Evolutionary conservation across 345 rosid species (phyloP).

Genomic region (Brassica napus): Da-Ae NC_063440.1:21301501-21302000

Average conservation of each 20-base stretch:
- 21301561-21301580: too few relatives aligned
- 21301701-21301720: neutral
- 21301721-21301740: slow-evolving; percentile 13
- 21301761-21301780: slow-evolving; percentile 7
- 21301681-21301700: neutral
- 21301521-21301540: too few relatives aligned
- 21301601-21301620: too few relatives aligned
- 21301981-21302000: slow-evolving; percentile 40
- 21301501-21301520: too few relatives aligned
- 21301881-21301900: neutral
- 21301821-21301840: slow-evolving; percentile 19
- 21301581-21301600: too few relatives aligned
- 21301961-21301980: slow-evolving; percentile 25
- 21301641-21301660: slow-evolving; percentile 21
- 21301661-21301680: neutral
- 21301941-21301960: slow-evolving; percentile 9
- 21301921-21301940: neutral
- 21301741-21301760: slow-evolving; percentile 8
- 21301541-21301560: too few relatives aligned
- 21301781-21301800: slow-evolving; percentile 11
- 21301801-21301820: neutral
- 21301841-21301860: slow-evolving; percentile 17
- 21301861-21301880: neutral
- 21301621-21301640: too few relatives aligned
- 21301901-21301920: neutral